Evolutionary conservation across 768 basidiomycete genomes (phyloP), one percentile per base, ranked within the genome.

Genomic region (Suillus variegatus): DNA sequence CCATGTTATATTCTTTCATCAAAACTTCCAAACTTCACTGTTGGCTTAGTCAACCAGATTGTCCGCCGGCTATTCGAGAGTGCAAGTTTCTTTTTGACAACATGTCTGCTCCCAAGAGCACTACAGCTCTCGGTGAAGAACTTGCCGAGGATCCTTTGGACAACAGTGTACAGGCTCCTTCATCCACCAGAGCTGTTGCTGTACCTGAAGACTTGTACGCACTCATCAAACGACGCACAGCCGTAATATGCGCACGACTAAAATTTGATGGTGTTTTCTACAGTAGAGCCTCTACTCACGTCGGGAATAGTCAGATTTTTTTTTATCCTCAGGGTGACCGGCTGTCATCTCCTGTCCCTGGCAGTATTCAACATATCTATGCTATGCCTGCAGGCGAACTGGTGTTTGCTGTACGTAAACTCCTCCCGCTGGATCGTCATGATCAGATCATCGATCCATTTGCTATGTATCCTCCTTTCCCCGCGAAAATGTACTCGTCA

Each of bases 391-490:
- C 22, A 7, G 10, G 63, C 46, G 3, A 36, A 58, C 56, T 66
- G 2, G 38, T 4, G 16, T 68, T 69, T 61, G 66, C 64, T 56
- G n/a, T 69, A 3, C 64, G 63, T 3, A n/a, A 43, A 12, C 64
- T 61, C 9, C 40, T 61, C 40, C 46, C 46, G 3, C 2, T 25
- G 2, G 25, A 25, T 25, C 28, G 3, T 10, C 49, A 51, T 8
- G 49, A 14, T 25, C n/a, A n/a, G n/a, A 36, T n/a, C 14, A 10
- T 46, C 1, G 40, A 60, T 60, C 60, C 60, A 60, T 60, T 60
- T 9, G 6, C 60, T 60, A 32, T 46, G 20, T 60, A 60, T 60
- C 60, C 60, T 60, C 40, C 14, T 46, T 60, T 60, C 3, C 60
- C 36, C 1, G 13, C 32, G 0, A 60, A 40, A 46, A 16, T 60